Evolutionary conservation across 2,329 filamentous ascomycete genomes (phyloP).

Genomic region (Lojkania enalia): DNA sequence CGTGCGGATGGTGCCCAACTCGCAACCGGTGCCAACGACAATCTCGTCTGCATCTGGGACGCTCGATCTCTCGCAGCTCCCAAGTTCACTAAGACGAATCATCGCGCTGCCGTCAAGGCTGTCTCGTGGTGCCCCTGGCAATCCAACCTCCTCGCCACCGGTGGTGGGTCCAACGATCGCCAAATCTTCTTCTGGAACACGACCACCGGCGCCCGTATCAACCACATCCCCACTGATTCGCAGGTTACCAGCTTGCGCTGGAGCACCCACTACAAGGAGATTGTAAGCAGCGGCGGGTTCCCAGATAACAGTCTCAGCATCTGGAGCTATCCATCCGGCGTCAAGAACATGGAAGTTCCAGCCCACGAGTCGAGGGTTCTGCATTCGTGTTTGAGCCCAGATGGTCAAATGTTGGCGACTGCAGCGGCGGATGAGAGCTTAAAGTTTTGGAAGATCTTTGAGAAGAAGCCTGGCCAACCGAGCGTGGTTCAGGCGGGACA

Average conservation of each 20-base stretch:
- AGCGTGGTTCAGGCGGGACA: slow-evolving; percentile 66
- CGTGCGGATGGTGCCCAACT: slow-evolving; percentile 94
- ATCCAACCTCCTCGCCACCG: slow-evolving; percentile 93
- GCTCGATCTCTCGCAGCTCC: slow-evolving; percentile 88
- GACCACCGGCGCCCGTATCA: slow-evolving; percentile 93
- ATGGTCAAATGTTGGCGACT: slow-evolving; percentile 96
- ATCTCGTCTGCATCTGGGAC: slow-evolving; percentile 99
- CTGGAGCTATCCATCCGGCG: slow-evolving; percentile 97
- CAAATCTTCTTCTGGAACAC: slow-evolving; percentile 99
- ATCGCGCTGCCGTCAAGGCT: slow-evolving; percentile 97
- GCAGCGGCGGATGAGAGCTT: slow-evolving; percentile 94
- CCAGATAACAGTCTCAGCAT: slow-evolving; percentile 99
- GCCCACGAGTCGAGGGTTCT: slow-evolving; percentile 96
- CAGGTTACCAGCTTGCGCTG: slow-evolving; percentile 96
- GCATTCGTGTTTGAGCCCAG: slow-evolving; percentile 94
- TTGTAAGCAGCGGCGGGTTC: slow-evolving; percentile 96
- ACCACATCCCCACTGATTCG: slow-evolving; percentile 98
- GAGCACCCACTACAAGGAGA: slow-evolving; percentile 97
- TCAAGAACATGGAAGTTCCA: slow-evolving; percentile 96
- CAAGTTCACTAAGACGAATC: slow-evolving; percentile 99
- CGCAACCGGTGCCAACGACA: slow-evolving; percentile 97
- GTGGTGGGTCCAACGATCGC: slow-evolving; percentile 92
- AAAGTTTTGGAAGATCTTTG: slow-evolving; percentile 99
- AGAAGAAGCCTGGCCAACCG: slow-evolving; percentile 87
- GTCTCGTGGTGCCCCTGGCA: slow-evolving; percentile 99